Evolutionary conservation across 148 eudicot genomes (phyloP).

Genomic region (Spergularia bocconei): DNA sequence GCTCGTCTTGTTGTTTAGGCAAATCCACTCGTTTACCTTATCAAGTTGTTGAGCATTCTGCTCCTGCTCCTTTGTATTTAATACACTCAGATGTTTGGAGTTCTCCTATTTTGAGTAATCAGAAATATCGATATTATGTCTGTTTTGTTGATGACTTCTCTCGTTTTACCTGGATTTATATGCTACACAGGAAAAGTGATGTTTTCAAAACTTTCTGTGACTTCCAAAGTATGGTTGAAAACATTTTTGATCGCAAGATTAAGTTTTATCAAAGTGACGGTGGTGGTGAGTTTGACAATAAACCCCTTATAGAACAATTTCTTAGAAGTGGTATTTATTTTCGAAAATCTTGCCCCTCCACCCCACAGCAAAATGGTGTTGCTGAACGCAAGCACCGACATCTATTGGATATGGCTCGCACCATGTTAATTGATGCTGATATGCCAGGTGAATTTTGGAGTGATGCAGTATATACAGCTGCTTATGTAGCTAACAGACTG

Average conservation of each 20-base stretch:
- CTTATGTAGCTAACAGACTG: background rate
- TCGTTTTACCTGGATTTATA: conserved; percentile 3
- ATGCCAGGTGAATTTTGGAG: background rate
- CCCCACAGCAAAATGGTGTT: conserved; percentile 11
- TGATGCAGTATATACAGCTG: background rate
- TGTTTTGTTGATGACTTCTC: background rate
- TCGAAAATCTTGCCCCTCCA: conserved; percentile 6
- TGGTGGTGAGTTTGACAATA: background rate
- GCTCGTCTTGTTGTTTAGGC: too few relatives aligned
- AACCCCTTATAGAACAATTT: background rate
- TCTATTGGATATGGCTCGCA: background rate
- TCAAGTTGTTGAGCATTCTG: too few relatives aligned
- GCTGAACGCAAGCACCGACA: background rate
- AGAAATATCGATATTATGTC: background rate
- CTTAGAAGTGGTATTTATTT: background rate
- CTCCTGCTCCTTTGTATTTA: background rate
- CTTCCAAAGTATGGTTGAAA: background rate
- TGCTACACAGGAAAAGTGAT: background rate
- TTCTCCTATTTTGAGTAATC: background rate
- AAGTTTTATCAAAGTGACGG: background rate
- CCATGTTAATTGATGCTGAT: background rate
- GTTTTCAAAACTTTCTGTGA: background rate
- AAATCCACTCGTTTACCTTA: too few relatives aligned
- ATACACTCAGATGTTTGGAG: background rate
- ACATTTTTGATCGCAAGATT: background rate